Base-by-base conservation (phyloP, 768 basidiomycete species). In the Peribolospora baueri region DNA sequence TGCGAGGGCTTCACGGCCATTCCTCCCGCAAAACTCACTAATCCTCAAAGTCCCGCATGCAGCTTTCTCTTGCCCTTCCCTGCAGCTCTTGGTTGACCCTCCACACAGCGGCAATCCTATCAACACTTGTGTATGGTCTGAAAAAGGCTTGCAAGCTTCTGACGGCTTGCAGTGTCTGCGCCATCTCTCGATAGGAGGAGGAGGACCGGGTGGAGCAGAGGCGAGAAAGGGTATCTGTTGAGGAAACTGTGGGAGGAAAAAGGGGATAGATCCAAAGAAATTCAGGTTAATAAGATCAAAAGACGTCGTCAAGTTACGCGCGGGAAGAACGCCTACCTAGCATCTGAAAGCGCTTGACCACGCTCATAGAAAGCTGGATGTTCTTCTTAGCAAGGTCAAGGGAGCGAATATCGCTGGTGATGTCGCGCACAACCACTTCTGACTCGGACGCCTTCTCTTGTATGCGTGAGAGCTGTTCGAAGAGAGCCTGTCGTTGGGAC, bases 401-500 rank as follows among this genome's bases (percentile, higher is more conserved):
- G 4, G 82, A 76, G 65, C 95, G 90, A 50, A 98, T 97, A 67
- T 98, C 93, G 60, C 84, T 82, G 2, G 93, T 98, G 60, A 97
- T 93, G 61, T 85, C 79, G 53, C 82, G 75, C 37, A 97, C 93
- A 50, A 97, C 85, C 2, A 87, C 87, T 63, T 97, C 93, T 3
- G 86, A 88, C 65, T 98, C 93, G 1, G 86, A 84, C 0, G 91
- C 88, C 65, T 95, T 95, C 68, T 95, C 88, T 48, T 87, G 77
- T 60, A 97, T 93, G 55, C 82, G 81, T 43, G 82, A 88, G 78
- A 95, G 91, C 70, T 97, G 91, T 38, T 82, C 80, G 50, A 97
- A 74, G 11, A 97, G 73, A 64, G 93, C 88, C 90, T 95, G 63
- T 25, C 8, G 48, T 46, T 55, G 5, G 36, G 10, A 40, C 50